phyloP scores from a whole-genome alignment of 768 basidiomycete species.

The Rhodosporidiobolus odoratus region DNA sequence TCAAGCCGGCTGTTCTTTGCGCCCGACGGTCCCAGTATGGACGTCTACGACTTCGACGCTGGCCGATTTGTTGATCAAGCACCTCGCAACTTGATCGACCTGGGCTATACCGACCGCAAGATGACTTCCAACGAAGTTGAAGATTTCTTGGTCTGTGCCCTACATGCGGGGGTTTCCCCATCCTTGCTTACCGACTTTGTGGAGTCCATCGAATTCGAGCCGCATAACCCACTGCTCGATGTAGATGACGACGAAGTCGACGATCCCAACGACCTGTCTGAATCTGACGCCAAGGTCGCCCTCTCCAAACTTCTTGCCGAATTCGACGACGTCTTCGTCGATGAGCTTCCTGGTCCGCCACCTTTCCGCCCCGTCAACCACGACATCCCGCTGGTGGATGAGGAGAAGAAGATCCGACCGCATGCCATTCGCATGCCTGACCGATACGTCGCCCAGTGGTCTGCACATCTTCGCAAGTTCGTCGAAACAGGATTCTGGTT shows the following conservation, averaged over 20 bases:
- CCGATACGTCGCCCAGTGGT: background rate
- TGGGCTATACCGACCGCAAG: background rate
- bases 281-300: background rate
- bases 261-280: background rate
- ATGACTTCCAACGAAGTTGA: background rate
- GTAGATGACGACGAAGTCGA: no score
- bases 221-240: constrained; percentile 14
- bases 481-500: constrained; percentile 13
- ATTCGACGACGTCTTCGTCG: constrained; percentile 9
- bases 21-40: background rate
- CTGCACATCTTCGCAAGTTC: constrained; percentile 9
- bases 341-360: constrained; percentile 4
- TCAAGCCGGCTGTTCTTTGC: background rate
- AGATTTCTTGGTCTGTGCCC: background rate
- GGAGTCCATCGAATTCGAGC: constrained; percentile 7
- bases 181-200: no score
- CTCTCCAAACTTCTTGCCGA: background rate
- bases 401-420: background rate
- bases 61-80: background rate
- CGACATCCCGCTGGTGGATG: background rate
- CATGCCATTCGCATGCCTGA: background rate
- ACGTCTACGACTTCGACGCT: background rate
- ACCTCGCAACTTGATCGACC: background rate
- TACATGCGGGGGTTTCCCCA: background rate
- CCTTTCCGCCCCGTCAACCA: constrained; percentile 19